Conservation (phyloP, 495 filamentous ascomycete species). For the Penicillium ucsense region DNA sequence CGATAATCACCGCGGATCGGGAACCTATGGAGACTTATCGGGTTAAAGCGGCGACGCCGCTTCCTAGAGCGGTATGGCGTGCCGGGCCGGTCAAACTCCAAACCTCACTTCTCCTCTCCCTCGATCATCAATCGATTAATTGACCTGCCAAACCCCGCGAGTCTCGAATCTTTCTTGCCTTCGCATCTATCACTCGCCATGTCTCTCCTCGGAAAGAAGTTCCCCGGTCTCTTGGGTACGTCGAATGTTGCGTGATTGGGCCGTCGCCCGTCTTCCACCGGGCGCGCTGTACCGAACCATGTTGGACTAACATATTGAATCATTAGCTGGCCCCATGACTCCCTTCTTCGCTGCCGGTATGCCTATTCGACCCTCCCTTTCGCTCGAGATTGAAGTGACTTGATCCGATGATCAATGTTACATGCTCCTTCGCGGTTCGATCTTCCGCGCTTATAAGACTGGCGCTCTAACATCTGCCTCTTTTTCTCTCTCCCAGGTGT, state of each 20-base stretch:
- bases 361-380: slow-evolving; percentile 17
- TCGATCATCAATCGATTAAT: slow-evolving; percentile 14
- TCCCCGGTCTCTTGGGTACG: slow-evolving; percentile 77
- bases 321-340: slow-evolving; percentile 70
- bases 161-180: slow-evolving; percentile 25
- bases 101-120: slow-evolving; percentile 31
- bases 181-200: slow-evolving; percentile 42
- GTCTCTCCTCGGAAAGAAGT: slow-evolving; percentile 88
- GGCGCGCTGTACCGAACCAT: not conserved
- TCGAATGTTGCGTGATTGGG: slow-evolving; percentile 7
- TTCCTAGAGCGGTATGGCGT: slow-evolving; percentile 24
- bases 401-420: not conserved
- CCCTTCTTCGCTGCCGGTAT: slow-evolving; percentile 94
- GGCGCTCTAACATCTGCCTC: slow-evolving; percentile 19
- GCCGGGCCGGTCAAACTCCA: slow-evolving; percentile 28
- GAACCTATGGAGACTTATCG: slow-evolving; percentile 4
- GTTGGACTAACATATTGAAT: slow-evolving; percentile 21
- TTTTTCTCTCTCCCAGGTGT: slow-evolving; percentile 43
- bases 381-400: not conserved
- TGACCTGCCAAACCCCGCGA: slow-evolving; percentile 7
- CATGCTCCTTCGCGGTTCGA: not conserved
- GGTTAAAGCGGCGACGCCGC: slow-evolving; percentile 16
- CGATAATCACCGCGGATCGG: slow-evolving; percentile 5
- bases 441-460: not conserved
- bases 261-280: too few relatives aligned